A percentile compares a stretch with the other conserved stretches of the same genome.
Evolutionary conservation across 2,329 filamentous ascomycete genomes (phyloP).

Genomic region (Cladosporium halotolerans): DNA sequence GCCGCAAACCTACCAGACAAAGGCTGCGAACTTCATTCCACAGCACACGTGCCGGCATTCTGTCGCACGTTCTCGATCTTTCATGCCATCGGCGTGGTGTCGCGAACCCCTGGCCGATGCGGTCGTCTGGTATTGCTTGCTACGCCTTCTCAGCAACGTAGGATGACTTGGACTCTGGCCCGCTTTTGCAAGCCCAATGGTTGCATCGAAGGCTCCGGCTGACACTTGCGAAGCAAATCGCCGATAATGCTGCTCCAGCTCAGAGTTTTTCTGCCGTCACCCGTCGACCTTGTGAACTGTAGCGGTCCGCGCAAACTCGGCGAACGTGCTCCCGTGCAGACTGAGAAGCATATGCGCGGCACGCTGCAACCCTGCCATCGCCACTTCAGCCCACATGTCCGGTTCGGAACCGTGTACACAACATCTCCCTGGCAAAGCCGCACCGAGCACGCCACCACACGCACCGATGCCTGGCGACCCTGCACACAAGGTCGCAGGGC

Average conservation of each 20-base stretch:
- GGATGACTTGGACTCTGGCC: neutral
- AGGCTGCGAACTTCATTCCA: conserved; percentile 14
- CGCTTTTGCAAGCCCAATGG: too few relatives aligned
- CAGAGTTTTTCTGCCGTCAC: neutral
- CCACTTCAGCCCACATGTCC: neutral
- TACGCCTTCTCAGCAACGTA: neutral
- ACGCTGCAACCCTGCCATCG: conserved; percentile 7
- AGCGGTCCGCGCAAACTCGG: conserved; percentile 7
- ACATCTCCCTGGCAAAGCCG: conserved; percentile 6
- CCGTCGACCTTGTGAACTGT: conserved; percentile 3
- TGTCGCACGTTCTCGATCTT: conserved; percentile 18
- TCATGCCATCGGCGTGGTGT: neutral
- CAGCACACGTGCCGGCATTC: conserved; percentile 21
- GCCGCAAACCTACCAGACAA: conserved; percentile 6
- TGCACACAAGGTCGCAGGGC: too few relatives aligned
- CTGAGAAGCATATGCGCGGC: conserved; percentile 7
- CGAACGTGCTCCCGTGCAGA: conserved; percentile 1
- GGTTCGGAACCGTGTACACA: neutral
- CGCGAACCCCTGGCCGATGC: conserved; percentile 25
- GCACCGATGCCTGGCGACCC: neutral
- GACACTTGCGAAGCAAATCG: too few relatives aligned
- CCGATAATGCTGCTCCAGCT: too few relatives aligned
- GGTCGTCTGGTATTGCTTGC: neutral
- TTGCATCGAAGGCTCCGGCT: too few relatives aligned
- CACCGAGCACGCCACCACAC: conserved; percentile 5